Evolutionary conservation across 257 asterid genomes (phyloP), one percentile per base, ranked within the genome.

Genomic region (Gentiana macrophylla): DNA sequence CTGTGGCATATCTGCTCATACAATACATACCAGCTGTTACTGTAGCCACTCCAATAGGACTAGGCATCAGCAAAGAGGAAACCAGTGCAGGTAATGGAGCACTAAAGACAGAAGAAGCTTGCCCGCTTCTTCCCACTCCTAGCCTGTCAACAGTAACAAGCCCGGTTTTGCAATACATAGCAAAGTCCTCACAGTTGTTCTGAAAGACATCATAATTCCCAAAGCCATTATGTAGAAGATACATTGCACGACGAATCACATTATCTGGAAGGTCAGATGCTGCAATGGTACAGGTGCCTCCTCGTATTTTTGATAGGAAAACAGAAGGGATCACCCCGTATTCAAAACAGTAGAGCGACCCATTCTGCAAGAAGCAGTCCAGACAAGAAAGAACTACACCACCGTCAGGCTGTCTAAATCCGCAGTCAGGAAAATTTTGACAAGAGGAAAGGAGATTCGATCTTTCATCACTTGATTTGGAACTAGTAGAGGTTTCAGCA

Each of bases 241-340:
- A 59, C 96, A 87, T 87, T 49, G 96, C 95, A n/a, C 98, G 83
- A 53, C 81, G 92, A 62, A 84, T 63, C 41, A 81, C 95, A 3
- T 68, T 37, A 44, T 70, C 76, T 0, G 82, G 52, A 2, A 83
- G 74, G 66, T 91, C 98, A 1, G 98, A 79, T 38, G 57, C 24
- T n/a, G 98, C 98, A 7, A 81, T 87, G 2, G 94, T 91, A 77
- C 98, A 87, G 4, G 96, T 87, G 62, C 98, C 98, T 13, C 96
- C 96, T 47, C 96, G 86, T 24, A 87, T 65, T 79, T 87, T 83
- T 24, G 98, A 85, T 1, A 91, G 66, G 77, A 91, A 91, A 35
- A 70, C 12, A 2, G 96, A 74, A 8, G 95, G 87, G 36, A 65
- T 62, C 53, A 87, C 96, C 10, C 80, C 89, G 52, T 91, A 87